Evolutionary conservation across 805 yeast species (phyloP).

Genomic region (Candida patagonica): DNA sequence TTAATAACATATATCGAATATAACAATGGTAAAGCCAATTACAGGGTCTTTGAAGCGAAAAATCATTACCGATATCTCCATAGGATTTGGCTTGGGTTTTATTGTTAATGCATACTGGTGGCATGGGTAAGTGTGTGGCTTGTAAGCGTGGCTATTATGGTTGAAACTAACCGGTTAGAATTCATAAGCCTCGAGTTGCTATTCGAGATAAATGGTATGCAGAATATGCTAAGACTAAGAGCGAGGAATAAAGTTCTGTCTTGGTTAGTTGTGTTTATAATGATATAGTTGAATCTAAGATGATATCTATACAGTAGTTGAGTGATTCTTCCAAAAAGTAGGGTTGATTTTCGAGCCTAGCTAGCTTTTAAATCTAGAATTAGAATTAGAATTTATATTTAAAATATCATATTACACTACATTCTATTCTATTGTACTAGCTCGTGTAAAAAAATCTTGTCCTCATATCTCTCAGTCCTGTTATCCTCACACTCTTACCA

Average conservation of each 20-base stretch:
- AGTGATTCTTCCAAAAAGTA: too few relatives aligned
- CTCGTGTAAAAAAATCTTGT: too few relatives aligned
- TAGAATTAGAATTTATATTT: too few relatives aligned
- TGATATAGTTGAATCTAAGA: too few relatives aligned
- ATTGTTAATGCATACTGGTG: constrained; percentile 70
- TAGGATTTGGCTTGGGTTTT: constrained; percentile 47
- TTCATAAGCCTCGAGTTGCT: constrained; percentile 65
- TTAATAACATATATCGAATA: neutral
- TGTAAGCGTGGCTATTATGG: constrained; percentile 1
- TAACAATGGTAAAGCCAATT: constrained; percentile 48
- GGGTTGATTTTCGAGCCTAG: too few relatives aligned
- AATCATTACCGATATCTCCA: constrained; percentile 65
- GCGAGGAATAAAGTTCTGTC: constrained; percentile 22
- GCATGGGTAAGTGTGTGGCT: constrained; percentile 35
- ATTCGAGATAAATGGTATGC: constrained; percentile 82
- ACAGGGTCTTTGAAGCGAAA: constrained; percentile 75
- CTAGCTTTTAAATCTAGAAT: too few relatives aligned
- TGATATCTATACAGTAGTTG: too few relatives aligned
- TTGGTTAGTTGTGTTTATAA: too few relatives aligned
- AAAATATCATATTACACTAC: too few relatives aligned
- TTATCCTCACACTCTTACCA: too few relatives aligned
- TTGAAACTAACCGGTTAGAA: constrained; percentile 20
- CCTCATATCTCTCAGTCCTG: too few relatives aligned
- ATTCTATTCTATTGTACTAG: too few relatives aligned
- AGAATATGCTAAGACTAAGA: constrained; percentile 65